phyloP scores from a whole-genome alignment of 2,329 filamentous ascomycete species.

The Diaporthe humulicola region DNA sequence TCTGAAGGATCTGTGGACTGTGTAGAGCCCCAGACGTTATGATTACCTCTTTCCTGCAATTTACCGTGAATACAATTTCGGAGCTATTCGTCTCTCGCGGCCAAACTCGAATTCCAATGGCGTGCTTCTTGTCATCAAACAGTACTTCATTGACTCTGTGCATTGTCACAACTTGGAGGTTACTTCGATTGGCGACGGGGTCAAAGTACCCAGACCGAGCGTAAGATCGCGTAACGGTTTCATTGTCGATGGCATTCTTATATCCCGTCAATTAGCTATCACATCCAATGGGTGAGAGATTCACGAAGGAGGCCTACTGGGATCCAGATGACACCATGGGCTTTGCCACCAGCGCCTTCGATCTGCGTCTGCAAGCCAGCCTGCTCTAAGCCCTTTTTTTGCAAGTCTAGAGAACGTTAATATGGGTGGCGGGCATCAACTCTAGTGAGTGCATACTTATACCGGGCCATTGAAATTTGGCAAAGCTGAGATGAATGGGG shows the following conservation, averaged over 20 bases:
- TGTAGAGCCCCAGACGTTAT: neutral
- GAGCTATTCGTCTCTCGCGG: neutral
- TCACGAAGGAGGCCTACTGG: neutral
- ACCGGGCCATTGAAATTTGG: neutral
- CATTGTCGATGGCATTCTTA: neutral
- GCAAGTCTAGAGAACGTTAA: neutral
- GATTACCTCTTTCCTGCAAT: neutral
- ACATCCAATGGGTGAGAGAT: too few species aligned
- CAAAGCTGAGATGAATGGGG: neutral
- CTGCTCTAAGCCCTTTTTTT: neutral
- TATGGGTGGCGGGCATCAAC: too few species aligned
- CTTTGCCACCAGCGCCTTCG: constrained; percentile 1
- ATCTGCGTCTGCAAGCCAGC: neutral
- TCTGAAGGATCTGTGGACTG: neutral
- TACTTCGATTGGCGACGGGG: neutral
- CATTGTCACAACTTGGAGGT: neutral
- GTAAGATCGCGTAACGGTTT: neutral
- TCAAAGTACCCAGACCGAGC: neutral
- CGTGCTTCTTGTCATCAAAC: neutral
- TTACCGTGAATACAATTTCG: neutral
- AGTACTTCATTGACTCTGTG: neutral
- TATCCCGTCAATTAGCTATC: neutral
- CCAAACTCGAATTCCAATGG: neutral
- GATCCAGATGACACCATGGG: neutral
- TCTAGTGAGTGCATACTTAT: neutral